Percentiles rank a stretch among this genome's conserved stretches.
phyloP scores from a whole-genome alignment of 2,329 filamentous ascomycete genomes.

The Helotiales sp. region DNA sequence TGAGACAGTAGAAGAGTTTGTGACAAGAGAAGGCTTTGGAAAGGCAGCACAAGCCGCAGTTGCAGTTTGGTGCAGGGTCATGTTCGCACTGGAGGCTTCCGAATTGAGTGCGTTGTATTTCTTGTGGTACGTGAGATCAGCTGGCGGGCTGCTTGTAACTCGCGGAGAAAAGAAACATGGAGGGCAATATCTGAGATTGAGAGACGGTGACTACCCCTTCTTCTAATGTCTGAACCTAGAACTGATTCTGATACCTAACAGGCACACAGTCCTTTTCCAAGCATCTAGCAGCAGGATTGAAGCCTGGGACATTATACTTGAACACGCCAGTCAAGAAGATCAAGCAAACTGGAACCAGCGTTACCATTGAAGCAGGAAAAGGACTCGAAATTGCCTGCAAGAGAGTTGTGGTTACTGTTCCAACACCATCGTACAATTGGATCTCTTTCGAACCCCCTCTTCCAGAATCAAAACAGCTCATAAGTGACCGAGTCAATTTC shows the following conservation, averaged over 20 bases:
- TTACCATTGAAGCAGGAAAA: constrained; percentile 3
- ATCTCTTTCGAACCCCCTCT: constrained; percentile 48
- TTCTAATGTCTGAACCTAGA: not conserved
- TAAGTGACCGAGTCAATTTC: constrained; percentile 36
- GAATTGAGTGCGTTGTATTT: constrained; percentile 54
- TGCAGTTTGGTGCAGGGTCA: constrained; percentile 47
- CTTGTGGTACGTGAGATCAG: constrained; percentile 53
- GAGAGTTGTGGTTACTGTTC: constrained; percentile 48
- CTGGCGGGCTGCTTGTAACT: constrained; percentile 52
- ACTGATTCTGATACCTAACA: not conserved
- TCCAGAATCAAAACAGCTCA: constrained; percentile 38
- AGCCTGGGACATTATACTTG: constrained; percentile 3
- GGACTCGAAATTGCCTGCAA: not conserved
- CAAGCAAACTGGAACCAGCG: constrained; percentile 40
- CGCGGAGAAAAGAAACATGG: constrained; percentile 51
- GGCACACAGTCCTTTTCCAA: constrained; percentile 17
- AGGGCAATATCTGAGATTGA: constrained; percentile 33
- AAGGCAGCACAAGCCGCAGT: constrained; percentile 32
- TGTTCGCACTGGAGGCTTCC: constrained; percentile 48
- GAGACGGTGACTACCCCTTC: constrained; percentile 36
- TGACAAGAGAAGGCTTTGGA: constrained; percentile 8
- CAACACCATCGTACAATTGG: constrained; percentile 46
- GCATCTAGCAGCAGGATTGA: constrained; percentile 4
- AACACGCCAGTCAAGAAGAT: constrained; percentile 36
- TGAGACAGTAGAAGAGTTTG: constrained; percentile 10